A percentile compares a stretch with the other conserved stretches of the same genome.
These are phyloP conservation scores for Russula virescens DNA, from an alignment of 768 basidiomycete genomes.

Conservation along the genomic window DNA sequence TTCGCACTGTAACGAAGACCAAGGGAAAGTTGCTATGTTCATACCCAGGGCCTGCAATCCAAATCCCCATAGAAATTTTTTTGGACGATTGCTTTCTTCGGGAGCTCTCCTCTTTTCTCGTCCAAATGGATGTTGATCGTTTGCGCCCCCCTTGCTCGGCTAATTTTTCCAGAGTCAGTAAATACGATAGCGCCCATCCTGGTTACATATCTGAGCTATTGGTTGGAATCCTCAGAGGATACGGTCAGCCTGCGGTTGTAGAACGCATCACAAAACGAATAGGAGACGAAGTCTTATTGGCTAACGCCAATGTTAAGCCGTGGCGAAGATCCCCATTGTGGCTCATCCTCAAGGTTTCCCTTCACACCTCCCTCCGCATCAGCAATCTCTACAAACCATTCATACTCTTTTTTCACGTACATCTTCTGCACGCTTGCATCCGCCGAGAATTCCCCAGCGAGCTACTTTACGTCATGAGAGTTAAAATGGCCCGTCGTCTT, in stretches of 20 bases:
- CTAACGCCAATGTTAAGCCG: constrained; percentile 27
- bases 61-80: constrained; percentile 31
- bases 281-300: background rate
- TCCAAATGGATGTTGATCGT: constrained; percentile 32
- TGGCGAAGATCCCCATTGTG: constrained; percentile 49
- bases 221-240: background rate
- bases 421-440: constrained; percentile 22
- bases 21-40: constrained; percentile 41
- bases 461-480: constrained; percentile 29
- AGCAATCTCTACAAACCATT: constrained; percentile 41
- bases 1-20: constrained; percentile 34
- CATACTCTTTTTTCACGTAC: constrained; percentile 35
- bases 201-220: background rate
- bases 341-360: constrained; percentile 43
- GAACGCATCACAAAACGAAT: background rate
- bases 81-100: constrained; percentile 30
- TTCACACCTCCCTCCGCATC: constrained; percentile 30
- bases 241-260: background rate
- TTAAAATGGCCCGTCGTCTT: constrained; percentile 28
- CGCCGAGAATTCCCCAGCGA: constrained; percentile 29
- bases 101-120: constrained; percentile 38
- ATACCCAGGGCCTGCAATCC: constrained; percentile 42
- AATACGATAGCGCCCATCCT: too few relatives aligned
- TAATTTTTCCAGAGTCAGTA: too few relatives aligned
- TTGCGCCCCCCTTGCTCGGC: constrained; percentile 35